Conservation (phyloP, 2,329 filamentous ascomycete genomes). For the Harringtonia aguacate region DNA sequence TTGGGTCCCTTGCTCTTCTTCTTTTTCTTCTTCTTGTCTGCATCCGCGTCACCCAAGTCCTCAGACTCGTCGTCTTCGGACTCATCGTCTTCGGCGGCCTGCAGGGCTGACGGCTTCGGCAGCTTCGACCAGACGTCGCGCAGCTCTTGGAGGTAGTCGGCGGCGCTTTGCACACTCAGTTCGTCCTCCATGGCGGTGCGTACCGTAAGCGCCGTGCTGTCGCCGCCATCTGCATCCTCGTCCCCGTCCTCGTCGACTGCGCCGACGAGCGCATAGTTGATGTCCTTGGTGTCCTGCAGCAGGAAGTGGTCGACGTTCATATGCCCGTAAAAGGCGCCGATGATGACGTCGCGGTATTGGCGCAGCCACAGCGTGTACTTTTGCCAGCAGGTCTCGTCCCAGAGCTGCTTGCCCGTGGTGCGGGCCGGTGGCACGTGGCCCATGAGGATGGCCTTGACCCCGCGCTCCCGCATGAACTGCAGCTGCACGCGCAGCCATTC, state of each 20-base stretch:
- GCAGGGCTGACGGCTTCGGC: slow-evolving; percentile 33
- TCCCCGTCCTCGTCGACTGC: slow-evolving; percentile 29
- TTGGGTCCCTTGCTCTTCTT: slow-evolving; percentile 26
- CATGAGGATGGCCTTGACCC: slow-evolving; percentile 89
- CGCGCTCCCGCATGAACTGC: slow-evolving; percentile 66
- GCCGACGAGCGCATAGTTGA: slow-evolving; percentile 46
- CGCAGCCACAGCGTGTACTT: slow-evolving; percentile 87
- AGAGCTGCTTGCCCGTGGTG: slow-evolving; percentile 72
- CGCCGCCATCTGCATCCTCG: slow-evolving; percentile 8
- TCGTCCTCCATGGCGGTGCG: slow-evolving; percentile 35
- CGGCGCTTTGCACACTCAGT: slow-evolving; percentile 55
- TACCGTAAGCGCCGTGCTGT: slow-evolving; percentile 2
- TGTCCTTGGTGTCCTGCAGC: slow-evolving; percentile 71
- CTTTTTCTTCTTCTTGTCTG: slow-evolving; percentile 15
- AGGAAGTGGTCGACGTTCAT: slow-evolving; percentile 99
- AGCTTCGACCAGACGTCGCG: slow-evolving; percentile 68
- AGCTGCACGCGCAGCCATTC: slow-evolving; percentile 92
- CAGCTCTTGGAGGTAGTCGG: slow-evolving; percentile 70
- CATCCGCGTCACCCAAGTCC: no score
- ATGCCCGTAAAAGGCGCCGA: slow-evolving; percentile 74
- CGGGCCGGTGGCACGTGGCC: slow-evolving; percentile 90
- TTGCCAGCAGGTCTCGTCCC: slow-evolving; percentile 98
- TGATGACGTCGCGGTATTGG: slow-evolving; percentile 83
- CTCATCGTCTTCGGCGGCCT: slow-evolving; percentile 13
- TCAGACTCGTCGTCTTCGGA: slow-evolving; percentile 14